Evolutionary conservation across 495 filamentous ascomycete species (phyloP).

Genomic region (Xylaria telfairii): DNA sequence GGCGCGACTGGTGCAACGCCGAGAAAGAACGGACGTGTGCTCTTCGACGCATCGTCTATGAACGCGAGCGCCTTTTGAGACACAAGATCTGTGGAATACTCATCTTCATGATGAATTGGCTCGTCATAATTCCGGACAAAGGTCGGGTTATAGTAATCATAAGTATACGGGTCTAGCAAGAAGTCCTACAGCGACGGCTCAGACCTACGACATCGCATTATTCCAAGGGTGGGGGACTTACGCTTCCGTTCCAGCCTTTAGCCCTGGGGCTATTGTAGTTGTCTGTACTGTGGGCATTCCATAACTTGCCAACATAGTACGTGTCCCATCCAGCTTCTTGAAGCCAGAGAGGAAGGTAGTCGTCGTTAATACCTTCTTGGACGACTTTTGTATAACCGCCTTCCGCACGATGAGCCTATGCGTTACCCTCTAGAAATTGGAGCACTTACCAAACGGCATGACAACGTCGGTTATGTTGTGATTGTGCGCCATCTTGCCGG

Average conservation of each 20-base stretch:
- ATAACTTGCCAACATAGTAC: constrained; percentile 65
- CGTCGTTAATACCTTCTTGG: constrained; percentile 59
- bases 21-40: constrained; percentile 62
- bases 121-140: constrained; percentile 60
- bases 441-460: constrained; percentile 51
- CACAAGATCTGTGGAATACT: constrained; percentile 62
- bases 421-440: not conserved
- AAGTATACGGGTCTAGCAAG: constrained; percentile 64
- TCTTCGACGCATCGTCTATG: constrained; percentile 56
- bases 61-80: constrained; percentile 59
- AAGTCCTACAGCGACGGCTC: constrained; percentile 49
- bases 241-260: constrained; percentile 46
- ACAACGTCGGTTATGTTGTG: constrained; percentile 65
- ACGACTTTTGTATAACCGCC: constrained; percentile 66
- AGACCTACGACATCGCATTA: not conserved
- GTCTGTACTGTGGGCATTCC: constrained; percentile 55
- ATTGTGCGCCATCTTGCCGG: constrained; percentile 62
- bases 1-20: constrained; percentile 61
- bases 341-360: constrained; percentile 64
- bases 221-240: not conserved
- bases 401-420: constrained; percentile 14
- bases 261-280: constrained; percentile 56
- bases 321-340: constrained; percentile 63
- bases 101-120: constrained; percentile 52
- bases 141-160: constrained; percentile 61